Percentiles rank a stretch among this genome's conserved stretches.
Evolutionary conservation across 306 rosid species (phyloP).

Genomic region (Citrullus mucosospermus): DNA sequence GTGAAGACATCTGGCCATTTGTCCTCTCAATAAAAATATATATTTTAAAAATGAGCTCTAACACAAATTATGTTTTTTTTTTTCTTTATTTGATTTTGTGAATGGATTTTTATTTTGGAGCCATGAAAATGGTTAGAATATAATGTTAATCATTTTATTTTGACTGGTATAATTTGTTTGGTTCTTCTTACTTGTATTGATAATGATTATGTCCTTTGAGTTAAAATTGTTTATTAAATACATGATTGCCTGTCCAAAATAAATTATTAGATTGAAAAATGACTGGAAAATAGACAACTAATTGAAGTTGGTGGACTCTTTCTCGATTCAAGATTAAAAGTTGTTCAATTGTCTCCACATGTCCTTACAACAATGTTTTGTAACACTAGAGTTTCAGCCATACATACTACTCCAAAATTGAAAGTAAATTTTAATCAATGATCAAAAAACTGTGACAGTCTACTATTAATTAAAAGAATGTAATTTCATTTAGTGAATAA

Average conservation of each 20-base stretch:
- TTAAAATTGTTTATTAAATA: neutral
- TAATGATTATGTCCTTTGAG: neutral
- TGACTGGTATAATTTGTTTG: neutral
- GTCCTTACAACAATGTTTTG: too few species aligned
- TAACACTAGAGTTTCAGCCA: neutral
- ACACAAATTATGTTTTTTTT: too few species aligned
- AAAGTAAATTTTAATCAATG: too few species aligned
- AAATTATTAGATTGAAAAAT: neutral
- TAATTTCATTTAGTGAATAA: too few species aligned
- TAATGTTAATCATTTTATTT: neutral
- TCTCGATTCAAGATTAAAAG: neutral
- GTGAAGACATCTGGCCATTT: too few species aligned
- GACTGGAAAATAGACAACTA: neutral
- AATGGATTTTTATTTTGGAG: neutral
- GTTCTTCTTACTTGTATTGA: neutral
- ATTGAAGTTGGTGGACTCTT: neutral
- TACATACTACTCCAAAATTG: neutral
- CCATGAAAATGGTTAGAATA: neutral
- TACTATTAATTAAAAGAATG: too few species aligned
- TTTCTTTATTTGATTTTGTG: neutral
- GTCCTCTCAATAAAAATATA: too few species aligned
- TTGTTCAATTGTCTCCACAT: neutral
- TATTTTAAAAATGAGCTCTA: too few species aligned
- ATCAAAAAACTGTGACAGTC: too few species aligned
- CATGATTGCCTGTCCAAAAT: neutral